Conservation (phyloP, 345 rosid genomes). For the Populus alba region DNA sequence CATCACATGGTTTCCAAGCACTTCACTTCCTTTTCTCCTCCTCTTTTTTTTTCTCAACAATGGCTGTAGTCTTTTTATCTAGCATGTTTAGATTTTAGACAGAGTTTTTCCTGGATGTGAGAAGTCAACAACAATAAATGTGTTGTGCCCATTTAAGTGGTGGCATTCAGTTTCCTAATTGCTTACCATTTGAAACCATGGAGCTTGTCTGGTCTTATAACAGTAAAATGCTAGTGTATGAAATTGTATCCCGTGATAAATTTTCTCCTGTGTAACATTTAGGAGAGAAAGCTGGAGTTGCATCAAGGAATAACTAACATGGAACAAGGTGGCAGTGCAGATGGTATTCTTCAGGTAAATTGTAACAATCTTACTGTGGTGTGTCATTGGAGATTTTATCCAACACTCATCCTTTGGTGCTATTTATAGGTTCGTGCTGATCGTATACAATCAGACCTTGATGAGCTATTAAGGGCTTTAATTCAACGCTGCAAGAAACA, state of each 20-base stretch:
- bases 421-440: slow-evolving; percentile 85
- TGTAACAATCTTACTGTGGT: slow-evolving; percentile 8
- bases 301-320: slow-evolving; percentile 81
- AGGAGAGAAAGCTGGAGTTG: slow-evolving; percentile 84
- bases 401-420: slow-evolving; percentile 16
- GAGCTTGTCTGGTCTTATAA: background rate
- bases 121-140: no score
- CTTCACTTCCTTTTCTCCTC: no score
- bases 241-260: background rate
- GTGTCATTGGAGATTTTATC: slow-evolving; percentile 12
- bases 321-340: slow-evolving; percentile 93
- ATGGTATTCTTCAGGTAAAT: slow-evolving; percentile 92
- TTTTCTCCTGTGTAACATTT: slow-evolving; percentile 11
- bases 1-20: background rate
- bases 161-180: no score
- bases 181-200: background rate
- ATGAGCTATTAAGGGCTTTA: slow-evolving; percentile 78
- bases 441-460: slow-evolving; percentile 91
- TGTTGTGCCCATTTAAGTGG: no score
- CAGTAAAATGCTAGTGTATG: background rate
- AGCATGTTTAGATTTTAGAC: background rate
- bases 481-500: slow-evolving; percentile 82
- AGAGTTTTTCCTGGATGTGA: no score
- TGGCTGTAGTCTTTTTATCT: background rate
- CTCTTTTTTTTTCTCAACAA: background rate